phyloP scores from a whole-genome alignment of 2,329 filamentous ascomycete species.

The Botryotinia convoluta region DNA sequence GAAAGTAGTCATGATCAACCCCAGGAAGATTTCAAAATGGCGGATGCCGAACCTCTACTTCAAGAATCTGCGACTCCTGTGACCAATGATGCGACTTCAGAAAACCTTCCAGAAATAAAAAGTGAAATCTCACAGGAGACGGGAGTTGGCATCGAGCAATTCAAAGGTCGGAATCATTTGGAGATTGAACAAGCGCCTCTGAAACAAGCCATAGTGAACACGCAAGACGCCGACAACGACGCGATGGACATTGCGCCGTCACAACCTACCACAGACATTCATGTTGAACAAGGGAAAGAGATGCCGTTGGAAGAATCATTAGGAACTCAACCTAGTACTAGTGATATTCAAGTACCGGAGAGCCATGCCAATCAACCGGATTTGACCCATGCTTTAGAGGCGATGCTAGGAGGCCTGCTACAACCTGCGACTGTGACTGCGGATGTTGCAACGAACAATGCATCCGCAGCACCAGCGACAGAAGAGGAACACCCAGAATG shows the following conservation, averaged over 20 bases:
- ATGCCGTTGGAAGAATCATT: not conserved
- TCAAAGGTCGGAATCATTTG: not conserved
- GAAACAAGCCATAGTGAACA: not conserved
- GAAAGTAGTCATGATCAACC: not conserved
- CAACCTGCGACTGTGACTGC: conserved; percentile 9
- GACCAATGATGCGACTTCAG: not conserved
- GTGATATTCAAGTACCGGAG: conserved; percentile 2
- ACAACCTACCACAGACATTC: not conserved
- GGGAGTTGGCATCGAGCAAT: not conserved
- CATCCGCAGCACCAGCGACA: conserved; percentile 1
- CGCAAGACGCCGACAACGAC: not conserved
- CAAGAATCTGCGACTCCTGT: conserved; percentile 2
- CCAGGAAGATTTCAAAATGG: conserved; percentile 7
- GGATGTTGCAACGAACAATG: not conserved
- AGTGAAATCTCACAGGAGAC: not conserved
- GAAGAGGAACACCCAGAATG: conserved; percentile 66
- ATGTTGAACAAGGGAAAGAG: not conserved
- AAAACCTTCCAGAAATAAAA: not conserved
- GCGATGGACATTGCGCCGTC: conserved; percentile 3
- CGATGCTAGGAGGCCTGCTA: conserved; percentile 32
- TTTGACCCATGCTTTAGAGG: conserved; percentile 35
- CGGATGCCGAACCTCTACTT: not conserved
- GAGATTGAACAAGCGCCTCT: not conserved
- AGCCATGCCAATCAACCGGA: conserved; percentile 22
- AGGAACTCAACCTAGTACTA: not conserved